These are phyloP conservation scores for Mycena rebaudengoi DNA, from an alignment of 768 basidiomycete genomes.

Conservation along the genomic window DNA sequence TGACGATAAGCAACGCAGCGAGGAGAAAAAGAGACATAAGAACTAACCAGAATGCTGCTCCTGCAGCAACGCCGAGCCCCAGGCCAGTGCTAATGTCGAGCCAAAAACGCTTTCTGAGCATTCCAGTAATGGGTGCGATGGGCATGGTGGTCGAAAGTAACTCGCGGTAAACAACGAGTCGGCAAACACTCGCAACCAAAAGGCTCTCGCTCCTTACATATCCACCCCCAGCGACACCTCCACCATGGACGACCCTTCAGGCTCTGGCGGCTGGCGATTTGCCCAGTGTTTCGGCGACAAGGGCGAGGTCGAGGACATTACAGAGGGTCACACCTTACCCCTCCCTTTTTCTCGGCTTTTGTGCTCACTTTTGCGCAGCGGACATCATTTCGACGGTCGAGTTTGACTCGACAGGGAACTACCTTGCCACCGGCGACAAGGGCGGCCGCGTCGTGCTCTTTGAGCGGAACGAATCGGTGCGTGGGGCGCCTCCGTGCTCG, in stretches of 20 bases:
- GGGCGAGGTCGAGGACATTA: slow-evolving; percentile 99
- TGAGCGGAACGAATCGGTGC: slow-evolving; percentile 95
- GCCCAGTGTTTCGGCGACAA: slow-evolving; percentile 99
- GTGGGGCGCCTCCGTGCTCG: slow-evolving; percentile 41
- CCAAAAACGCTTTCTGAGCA: slow-evolving; percentile 92
- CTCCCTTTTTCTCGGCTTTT: slow-evolving; percentile 16
- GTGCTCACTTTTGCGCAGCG: slow-evolving; percentile 58
- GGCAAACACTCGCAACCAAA: slow-evolving; percentile 32
- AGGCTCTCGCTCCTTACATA: slow-evolving; percentile 34
- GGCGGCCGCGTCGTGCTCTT: slow-evolving; percentile 98
- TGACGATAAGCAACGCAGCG: slow-evolving; percentile 34
- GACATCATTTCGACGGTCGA: slow-evolving; percentile 99
- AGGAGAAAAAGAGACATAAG: slow-evolving; percentile 19
- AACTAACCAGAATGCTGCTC: slow-evolving; percentile 86
- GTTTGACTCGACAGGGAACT: slow-evolving; percentile 99
- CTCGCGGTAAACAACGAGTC: slow-evolving; percentile 36
- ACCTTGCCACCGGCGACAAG: slow-evolving; percentile 99
- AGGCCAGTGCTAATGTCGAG: slow-evolving; percentile 80
- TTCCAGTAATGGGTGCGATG: slow-evolving; percentile 92
- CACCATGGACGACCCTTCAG: slow-evolving; percentile 86
- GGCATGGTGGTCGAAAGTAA: slow-evolving; percentile 58
- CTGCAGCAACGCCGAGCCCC: slow-evolving; percentile 78
- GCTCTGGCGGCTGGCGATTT: slow-evolving; percentile 95
- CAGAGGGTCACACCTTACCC: slow-evolving; percentile 77
- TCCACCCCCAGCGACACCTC: slow-evolving; percentile 31